These are phyloP conservation scores for Saturnispora mendoncae DNA, from an alignment of 805 yeast genomes.

Conservation along the genomic window DNA sequence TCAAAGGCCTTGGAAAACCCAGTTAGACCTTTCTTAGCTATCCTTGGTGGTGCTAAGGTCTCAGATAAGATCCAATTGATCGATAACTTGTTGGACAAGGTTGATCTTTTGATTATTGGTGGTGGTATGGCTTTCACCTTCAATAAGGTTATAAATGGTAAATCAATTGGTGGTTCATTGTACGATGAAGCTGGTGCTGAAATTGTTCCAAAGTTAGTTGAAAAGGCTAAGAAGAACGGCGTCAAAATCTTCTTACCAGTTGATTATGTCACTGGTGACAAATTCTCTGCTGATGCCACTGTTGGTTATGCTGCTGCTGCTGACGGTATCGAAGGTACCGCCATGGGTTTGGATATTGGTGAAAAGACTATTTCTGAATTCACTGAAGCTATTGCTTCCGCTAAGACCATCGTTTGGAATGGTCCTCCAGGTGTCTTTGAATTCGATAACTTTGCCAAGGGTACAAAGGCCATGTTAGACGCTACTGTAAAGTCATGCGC, in stretches of 20 bases:
- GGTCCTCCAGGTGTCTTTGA: conserved; percentile 99
- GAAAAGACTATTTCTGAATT: conserved; percentile 78
- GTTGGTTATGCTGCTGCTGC: conserved; percentile 76
- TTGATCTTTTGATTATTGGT: conserved; percentile 87
- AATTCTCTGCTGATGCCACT: conserved; percentile 85
- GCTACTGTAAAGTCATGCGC: conserved; percentile 81
- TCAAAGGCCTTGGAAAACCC: conserved; percentile 99
- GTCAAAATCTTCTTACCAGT: conserved; percentile 92
- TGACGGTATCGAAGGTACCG: conserved; percentile 88
- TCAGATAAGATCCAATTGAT: conserved; percentile 97
- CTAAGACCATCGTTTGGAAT: conserved; percentile 99
- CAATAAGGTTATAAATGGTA: conserved; percentile 82
- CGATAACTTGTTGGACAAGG: conserved; percentile 95
- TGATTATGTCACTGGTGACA: conserved; percentile 94
- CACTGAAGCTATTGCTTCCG: conserved; percentile 74
- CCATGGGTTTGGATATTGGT: conserved; percentile 96
- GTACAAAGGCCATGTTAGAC: conserved; percentile 85
- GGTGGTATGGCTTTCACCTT: conserved; percentile 99
- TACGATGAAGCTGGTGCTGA: conserved; percentile 93
- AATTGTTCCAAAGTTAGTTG: conserved; percentile 85
- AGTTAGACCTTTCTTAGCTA: conserved; percentile 95
- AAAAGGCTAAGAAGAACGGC: conserved; percentile 91
- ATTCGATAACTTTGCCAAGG: conserved; percentile 83
- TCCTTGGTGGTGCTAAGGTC: conserved; percentile 99
- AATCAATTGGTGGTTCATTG: conserved; percentile 86